Evolutionary conservation across 2,329 filamentous ascomycete species (phyloP).

Genomic region (Graphiopsis chlorocephala): DNA sequence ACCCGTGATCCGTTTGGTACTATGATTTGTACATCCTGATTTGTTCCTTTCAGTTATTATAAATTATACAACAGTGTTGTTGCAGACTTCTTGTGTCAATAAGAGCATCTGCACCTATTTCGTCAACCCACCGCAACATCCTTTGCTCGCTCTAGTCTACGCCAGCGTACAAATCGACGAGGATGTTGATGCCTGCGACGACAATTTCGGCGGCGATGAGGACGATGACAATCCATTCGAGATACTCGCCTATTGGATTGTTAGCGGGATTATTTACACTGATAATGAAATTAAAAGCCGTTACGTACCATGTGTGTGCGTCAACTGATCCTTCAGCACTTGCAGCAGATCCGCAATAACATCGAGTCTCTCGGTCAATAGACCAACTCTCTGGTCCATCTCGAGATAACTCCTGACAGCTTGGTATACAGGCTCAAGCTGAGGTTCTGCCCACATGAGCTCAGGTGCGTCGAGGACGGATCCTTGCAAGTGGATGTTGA

Average conservation of each 20-base stretch:
- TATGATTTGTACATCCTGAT: neutral
- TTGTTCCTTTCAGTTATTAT: neutral
- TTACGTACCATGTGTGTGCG: slow-evolving; percentile 83
- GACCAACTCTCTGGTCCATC: slow-evolving; percentile 90
- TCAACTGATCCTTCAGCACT: slow-evolving; percentile 92
- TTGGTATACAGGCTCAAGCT: slow-evolving; percentile 93
- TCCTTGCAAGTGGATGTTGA: slow-evolving; percentile 97
- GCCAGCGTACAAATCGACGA: slow-evolving; percentile 83
- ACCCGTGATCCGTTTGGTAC: neutral
- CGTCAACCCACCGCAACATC: neutral
- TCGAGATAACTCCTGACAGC: slow-evolving; percentile 93
- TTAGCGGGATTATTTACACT: neutral
- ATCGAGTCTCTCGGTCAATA: slow-evolving; percentile 84
- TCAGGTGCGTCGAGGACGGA: slow-evolving; percentile 95
- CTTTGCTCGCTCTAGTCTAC: slow-evolving; percentile 20
- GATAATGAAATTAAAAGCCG: neutral
- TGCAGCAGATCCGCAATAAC: slow-evolving; percentile 92
- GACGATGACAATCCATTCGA: slow-evolving; percentile 72
- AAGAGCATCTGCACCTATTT: neutral
- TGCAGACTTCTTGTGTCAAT: neutral
- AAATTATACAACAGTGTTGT: neutral
- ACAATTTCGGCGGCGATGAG: slow-evolving; percentile 94
- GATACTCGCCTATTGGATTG: slow-evolving; percentile 40
- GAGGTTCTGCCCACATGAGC: slow-evolving; percentile 97
- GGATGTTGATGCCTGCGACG: slow-evolving; percentile 81